Evolutionary conservation across 352 stramenopile genomes (phyloP).

Genomic region (Phytophthora colocasiae): DNA sequence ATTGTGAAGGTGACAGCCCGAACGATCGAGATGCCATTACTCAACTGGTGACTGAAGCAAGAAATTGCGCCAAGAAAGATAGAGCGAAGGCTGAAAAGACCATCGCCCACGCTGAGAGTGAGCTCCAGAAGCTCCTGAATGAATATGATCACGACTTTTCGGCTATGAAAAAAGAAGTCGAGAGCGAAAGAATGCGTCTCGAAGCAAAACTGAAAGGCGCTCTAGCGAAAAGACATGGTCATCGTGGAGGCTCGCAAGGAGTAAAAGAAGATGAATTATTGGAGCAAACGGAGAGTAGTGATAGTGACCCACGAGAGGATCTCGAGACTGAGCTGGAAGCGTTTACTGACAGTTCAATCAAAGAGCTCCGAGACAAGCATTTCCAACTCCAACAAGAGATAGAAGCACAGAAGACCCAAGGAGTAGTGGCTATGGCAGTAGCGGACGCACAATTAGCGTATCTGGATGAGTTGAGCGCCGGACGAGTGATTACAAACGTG

Average conservation of each 20-base stretch:
- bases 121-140: slow-evolving; percentile 27
- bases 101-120: slow-evolving; percentile 12
- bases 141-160: slow-evolving; percentile 28
- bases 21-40: neutral
- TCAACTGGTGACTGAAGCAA: slow-evolving; percentile 1
- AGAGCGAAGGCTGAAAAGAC: slow-evolving; percentile 15
- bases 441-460: slow-evolving; percentile 27
- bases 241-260: neutral
- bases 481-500: neutral
- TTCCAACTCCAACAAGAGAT: slow-evolving; percentile 22
- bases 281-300: neutral
- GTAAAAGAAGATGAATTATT: neutral
- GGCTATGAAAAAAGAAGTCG: slow-evolving; percentile 18
- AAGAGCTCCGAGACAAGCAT: slow-evolving; percentile 23
- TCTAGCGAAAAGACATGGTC: slow-evolving; percentile 18
- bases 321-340: slow-evolving; percentile 26
- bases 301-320: slow-evolving; percentile 17
- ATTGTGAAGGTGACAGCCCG: neutral
- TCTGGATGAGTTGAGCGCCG: slow-evolving; percentile 15
- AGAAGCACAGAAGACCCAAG: slow-evolving; percentile 18
- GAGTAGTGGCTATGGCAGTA: slow-evolving; percentile 20
- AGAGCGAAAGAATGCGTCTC: slow-evolving; percentile 29
- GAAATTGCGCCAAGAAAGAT: slow-evolving; percentile 5
- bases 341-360: slow-evolving; percentile 21
- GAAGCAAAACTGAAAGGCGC: slow-evolving; percentile 27